Percentiles rank a stretch among this genome's conserved stretches.
Conservation (phyloP, 129 eudicot species). For the Logfia minima region DNA sequence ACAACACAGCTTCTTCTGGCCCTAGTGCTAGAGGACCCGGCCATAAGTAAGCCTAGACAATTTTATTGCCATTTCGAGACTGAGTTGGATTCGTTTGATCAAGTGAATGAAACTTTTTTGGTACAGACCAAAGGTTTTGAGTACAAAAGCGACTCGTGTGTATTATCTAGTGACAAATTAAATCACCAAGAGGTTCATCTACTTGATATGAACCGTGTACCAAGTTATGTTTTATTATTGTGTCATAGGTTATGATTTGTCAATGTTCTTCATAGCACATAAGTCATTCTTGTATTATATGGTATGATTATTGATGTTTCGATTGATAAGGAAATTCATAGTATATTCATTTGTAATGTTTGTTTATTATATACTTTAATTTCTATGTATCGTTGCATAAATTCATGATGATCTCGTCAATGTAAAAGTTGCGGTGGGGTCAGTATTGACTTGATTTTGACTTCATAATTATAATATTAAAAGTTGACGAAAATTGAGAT, state of each 20-base stretch:
- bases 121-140: neutral
- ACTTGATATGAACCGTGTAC: neutral
- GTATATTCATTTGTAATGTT: constrained; percentile 30
- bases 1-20: constrained; percentile 32
- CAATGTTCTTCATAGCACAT: constrained; percentile 6
- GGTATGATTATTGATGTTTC: constrained; percentile 13
- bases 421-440: neutral
- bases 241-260: constrained; percentile 8
- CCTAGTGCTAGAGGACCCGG: constrained; percentile 30
- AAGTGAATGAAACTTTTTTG: neutral
- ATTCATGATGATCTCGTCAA: neutral
- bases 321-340: neutral
- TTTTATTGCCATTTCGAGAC: neutral
- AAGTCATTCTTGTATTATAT: neutral
- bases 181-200: neutral
- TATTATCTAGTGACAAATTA: neutral
- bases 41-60: constrained; percentile 18
- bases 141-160: neutral
- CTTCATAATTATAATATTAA: neutral
- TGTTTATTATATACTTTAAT: neutral
- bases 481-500: too few relatives aligned
- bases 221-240: neutral
- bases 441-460: neutral
- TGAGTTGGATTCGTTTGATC: neutral
- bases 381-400: neutral